Conservation (phyloP, 2,329 filamentous ascomycete genomes). For the Dactylella cylindrospora region DNA sequence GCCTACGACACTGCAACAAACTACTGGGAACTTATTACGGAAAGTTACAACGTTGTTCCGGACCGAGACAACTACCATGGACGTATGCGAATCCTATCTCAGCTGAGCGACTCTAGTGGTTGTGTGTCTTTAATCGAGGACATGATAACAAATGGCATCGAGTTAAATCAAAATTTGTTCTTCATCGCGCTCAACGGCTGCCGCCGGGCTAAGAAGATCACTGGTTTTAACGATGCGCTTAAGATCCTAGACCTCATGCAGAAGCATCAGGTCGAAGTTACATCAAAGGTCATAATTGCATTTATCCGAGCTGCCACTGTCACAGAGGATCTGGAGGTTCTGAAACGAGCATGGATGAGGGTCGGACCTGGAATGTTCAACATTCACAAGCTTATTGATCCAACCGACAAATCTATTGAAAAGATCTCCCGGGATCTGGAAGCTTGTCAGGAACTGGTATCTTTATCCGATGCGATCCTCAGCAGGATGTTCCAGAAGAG, state of each 20-base stretch:
- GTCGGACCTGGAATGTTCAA: conserved; percentile 28
- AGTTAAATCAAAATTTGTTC: conserved; percentile 44
- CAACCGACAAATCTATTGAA: conserved; percentile 23
- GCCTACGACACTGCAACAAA: conserved; percentile 64
- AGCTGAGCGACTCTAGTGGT: conserved; percentile 23
- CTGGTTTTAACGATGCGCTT: conserved; percentile 22
- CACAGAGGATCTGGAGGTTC: conserved; percentile 26
- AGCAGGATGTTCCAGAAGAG: conserved; percentile 24
- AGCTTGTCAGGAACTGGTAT: conserved; percentile 32
- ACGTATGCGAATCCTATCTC: conserved; percentile 60
- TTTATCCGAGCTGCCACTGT: conserved; percentile 34
- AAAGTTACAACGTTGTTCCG: conserved; percentile 64
- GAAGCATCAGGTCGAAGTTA: conserved; percentile 17
- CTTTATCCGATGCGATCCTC: conserved; percentile 22
- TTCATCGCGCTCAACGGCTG: conserved; percentile 48
- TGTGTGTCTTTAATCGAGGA: conserved; percentile 28
- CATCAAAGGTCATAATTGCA: conserved; percentile 29
- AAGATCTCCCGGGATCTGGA: conserved; percentile 32
- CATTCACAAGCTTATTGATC: conserved; percentile 36
- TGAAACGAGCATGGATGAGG: conserved; percentile 29
- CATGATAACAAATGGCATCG: conserved; percentile 18
- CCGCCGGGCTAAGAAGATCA: conserved; percentile 24
- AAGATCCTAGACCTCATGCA: conserved; percentile 24
- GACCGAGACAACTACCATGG: conserved; percentile 70
- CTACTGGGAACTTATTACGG: conserved; percentile 77